Evolutionary conservation across 257 asterid species (phyloP), one percentile per base, ranked within the genome.

Genomic region (Fraxinus quadrangulata): DNA sequence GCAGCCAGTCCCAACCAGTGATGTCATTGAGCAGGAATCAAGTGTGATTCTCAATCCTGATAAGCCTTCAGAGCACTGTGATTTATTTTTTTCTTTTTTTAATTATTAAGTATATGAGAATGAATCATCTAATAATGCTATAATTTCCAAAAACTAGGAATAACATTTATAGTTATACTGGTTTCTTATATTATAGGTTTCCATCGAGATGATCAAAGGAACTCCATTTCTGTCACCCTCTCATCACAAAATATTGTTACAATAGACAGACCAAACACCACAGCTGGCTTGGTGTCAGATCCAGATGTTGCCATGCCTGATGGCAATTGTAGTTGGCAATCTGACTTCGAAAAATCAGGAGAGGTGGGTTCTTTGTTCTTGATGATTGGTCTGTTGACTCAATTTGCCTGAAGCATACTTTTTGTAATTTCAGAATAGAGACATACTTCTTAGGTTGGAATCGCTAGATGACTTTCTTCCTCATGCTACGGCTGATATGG

Each of bases 341-440:
- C 87, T 74, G 67, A 71, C 84, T 51, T 81, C 45, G 87, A 81
- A 49, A 86, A 80, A 76, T 78, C 91, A 24, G 86, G 84, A 71
- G 91, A 89, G 90, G 96, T 90, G 85, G 80, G 82, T 77, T 59
- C 14, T 78, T 54, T 71, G 54, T 72, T 84, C 65, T 56, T 67
- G 47, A 70, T 78, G 39, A 66, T 21, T 19, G 65, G 0, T 68
- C 72, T 49, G n/a, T 33, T 59, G 56, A 16, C 73, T 75, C 79
- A 47, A 28, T 42, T 16, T 71, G 78, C 26, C 77, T 87, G 84
- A 83, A 56, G 75, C 45, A 13, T 63, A 72, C 42, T 75, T 67
- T 61, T 68, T 26, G 26, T 74, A 51, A 59, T 78, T 71, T 77
- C 85, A 92, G 97, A 86, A 75, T 81, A 82, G 89, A 65, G 93